Percentiles rank a stretch among this genome's conserved stretches.
These are phyloP conservation scores for Ascochyta lentis DNA, from an alignment of 2,329 filamentous ascomycete species.

Conservation along the genomic window DNA sequence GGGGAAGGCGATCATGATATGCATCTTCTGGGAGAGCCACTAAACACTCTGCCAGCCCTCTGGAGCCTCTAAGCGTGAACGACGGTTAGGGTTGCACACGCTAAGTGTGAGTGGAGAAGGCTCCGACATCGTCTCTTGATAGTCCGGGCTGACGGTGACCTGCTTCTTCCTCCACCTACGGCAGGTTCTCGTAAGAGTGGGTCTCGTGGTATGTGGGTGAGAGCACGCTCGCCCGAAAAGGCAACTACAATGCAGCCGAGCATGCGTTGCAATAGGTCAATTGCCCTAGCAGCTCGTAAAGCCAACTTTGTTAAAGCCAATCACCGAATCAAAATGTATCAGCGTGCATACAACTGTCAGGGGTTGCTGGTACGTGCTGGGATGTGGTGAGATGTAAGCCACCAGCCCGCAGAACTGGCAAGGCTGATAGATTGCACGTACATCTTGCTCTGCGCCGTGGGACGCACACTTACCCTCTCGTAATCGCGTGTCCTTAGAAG, in stretches of 20 bases:
- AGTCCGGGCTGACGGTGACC: slow-evolving; percentile 19
- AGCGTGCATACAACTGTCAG: slow-evolving; percentile 20
- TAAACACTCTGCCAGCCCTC: slow-evolving; percentile 32
- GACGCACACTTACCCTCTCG: neutral
- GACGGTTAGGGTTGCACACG: slow-evolving; percentile 40
- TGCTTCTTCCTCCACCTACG: slow-evolving; percentile 16
- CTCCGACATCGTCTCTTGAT: slow-evolving; percentile 22
- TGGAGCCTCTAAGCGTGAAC: slow-evolving; percentile 19
- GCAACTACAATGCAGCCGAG: slow-evolving; percentile 21
- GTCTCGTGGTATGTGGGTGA: slow-evolving; percentile 23
- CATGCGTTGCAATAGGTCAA: slow-evolving; percentile 19
- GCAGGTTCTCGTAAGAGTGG: slow-evolving; percentile 27
- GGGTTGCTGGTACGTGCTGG: slow-evolving; percentile 20
- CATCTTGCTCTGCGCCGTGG: slow-evolving; percentile 7
- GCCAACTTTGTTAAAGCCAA: slow-evolving; percentile 14
- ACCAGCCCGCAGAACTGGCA: neutral
- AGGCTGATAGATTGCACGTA: slow-evolving; percentile 9
- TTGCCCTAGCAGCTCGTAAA: slow-evolving; percentile 25
- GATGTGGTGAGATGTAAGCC: slow-evolving; percentile 25
- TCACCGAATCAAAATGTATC: slow-evolving; percentile 10
- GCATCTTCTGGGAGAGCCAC: slow-evolving; percentile 22
- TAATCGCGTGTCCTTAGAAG: neutral
- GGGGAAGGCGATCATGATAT: slow-evolving; percentile 36
- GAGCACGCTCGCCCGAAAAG: slow-evolving; percentile 17
- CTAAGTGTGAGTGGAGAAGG: slow-evolving; percentile 32